These are phyloP conservation scores for Dactylellina cionopaga DNA, from an alignment of 2,329 filamentous ascomycete genomes.

Conservation along the genomic window DNA sequence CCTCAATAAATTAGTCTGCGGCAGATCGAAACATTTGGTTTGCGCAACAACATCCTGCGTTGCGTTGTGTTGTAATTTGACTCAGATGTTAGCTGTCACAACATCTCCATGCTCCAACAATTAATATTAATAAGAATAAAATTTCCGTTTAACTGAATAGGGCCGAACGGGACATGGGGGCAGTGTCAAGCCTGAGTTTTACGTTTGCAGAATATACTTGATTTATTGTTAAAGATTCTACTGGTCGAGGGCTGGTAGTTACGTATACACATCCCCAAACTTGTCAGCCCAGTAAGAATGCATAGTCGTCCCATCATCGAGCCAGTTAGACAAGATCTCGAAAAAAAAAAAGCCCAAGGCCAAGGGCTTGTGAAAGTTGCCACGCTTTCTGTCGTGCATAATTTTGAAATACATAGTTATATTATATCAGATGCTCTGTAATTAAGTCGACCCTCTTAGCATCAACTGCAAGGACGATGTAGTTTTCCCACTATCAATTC, in stretches of 20 bases:
- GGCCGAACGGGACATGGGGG: too few species aligned
- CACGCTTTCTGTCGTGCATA: too few species aligned
- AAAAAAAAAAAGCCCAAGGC: too few species aligned
- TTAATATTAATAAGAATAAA: background rate
- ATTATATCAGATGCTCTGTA: background rate
- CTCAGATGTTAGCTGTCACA: too few species aligned
- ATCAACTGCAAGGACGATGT: background rate
- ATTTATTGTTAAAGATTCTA: background rate
- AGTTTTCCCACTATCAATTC: background rate
- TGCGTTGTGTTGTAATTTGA: too few species aligned
- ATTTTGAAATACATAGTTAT: background rate
- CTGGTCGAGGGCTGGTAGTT: constrained; percentile 1
- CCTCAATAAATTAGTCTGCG: too few species aligned
- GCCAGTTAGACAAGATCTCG: background rate
- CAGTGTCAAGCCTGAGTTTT: background rate
- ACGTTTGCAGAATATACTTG: background rate
- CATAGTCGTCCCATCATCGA: background rate
- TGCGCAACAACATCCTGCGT: too few species aligned
- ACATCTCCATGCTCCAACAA: too few species aligned
- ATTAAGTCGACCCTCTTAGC: background rate
- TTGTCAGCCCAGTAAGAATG: too few species aligned
- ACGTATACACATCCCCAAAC: background rate
- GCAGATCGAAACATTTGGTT: too few species aligned
- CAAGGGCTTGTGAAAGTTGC: background rate
- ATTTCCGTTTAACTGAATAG: background rate